Conservation (phyloP, 352 stramenopile species). For the Peronospora belbahrii region DNA sequence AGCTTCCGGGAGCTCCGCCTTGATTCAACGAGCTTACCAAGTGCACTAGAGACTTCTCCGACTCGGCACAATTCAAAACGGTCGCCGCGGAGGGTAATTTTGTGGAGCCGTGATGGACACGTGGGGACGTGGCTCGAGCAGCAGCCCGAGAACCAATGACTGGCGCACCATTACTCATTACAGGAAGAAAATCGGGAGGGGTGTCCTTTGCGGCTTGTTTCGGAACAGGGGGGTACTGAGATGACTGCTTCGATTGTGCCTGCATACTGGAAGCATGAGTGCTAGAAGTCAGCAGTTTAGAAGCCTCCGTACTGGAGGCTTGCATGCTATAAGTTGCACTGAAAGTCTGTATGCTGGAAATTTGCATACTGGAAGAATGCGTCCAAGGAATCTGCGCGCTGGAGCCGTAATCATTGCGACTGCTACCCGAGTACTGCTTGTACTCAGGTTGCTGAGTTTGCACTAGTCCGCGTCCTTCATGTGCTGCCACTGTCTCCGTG, state of each 20-base stretch:
- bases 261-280: conserved; percentile 9
- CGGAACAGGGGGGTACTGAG: conserved; percentile 9
- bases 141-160: conserved; percentile 2
- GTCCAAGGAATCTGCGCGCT: conserved; percentile 16
- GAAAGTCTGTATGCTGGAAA: conserved; percentile 12
- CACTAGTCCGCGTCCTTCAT: conserved; percentile 13
- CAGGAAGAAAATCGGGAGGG: conserved; percentile 7
- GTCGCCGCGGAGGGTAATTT: conserved; percentile 46
- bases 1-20: conserved; percentile 15
- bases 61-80: conserved; percentile 59
- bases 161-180: conserved; percentile 10
- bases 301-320: not conserved
- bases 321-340: conserved; percentile 4
- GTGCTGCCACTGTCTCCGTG: conserved; percentile 3
- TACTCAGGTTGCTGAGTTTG: conserved; percentile 9
- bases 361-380: conserved; percentile 16
- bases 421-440: conserved; percentile 8
- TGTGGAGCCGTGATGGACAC: conserved; percentile 8
- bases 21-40: conserved; percentile 58
- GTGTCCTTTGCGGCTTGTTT: conserved; percentile 57
- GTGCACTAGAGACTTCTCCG: conserved; percentile 58
- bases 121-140: conserved; percentile 2
- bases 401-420: conserved; percentile 2
- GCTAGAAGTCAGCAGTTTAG: not conserved
- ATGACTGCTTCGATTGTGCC: conserved; percentile 13